Base-by-base conservation (phyloP, 331 rosid species). In the Rosa hybrid region DNA sequence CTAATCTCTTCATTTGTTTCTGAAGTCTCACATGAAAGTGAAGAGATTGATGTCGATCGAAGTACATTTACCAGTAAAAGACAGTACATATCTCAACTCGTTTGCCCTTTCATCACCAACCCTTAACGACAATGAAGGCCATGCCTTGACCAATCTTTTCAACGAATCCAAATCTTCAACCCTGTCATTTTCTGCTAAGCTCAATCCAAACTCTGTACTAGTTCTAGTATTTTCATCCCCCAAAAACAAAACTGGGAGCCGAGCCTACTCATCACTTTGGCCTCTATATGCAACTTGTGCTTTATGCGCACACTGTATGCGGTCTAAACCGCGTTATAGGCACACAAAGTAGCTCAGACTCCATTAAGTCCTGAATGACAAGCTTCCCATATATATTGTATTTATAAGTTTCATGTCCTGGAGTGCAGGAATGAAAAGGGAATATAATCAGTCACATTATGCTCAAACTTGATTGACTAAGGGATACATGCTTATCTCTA, bases 231-330 rank as follows among this genome's bases (percentile, higher is more conserved):
- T 72, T 72, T 17, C 42, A 50, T 14, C 5, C 39, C 39, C 10
- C 6, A 4, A 63, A 30, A 38, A 12, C 17, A 27, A 17, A 63
- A 63, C 8, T 63, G 42, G 14, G 69, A 63, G 38, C 2, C 12
- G 20, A 6, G 41, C 72, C 63, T 25, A 48, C 60, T 20, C 71
- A 63, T 45, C 27, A 64, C 7, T 30, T 77, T 64, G 80, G 74
- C 38, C 57, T 63, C 38, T 77, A 64, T 30, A 18, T 48, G 72
- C 80, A 48, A 77, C 73, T 64, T 77, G 80, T 30, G 50, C 64
- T 0, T 5, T 20, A 20, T 45, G 80, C 39, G 34, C 60, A 76
- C 80, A 46, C 80, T 34, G 48, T 64, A 2, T 25, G 7, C 13
- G 27, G 62, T 77, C 80, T 53, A 77, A 27, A 77, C 72, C 63